A percentile compares a stretch with the other conserved stretches of the same genome.
Conservation (phyloP, 371 early-diverging fungal species). For the Dentiscutata heterogama region DNA sequence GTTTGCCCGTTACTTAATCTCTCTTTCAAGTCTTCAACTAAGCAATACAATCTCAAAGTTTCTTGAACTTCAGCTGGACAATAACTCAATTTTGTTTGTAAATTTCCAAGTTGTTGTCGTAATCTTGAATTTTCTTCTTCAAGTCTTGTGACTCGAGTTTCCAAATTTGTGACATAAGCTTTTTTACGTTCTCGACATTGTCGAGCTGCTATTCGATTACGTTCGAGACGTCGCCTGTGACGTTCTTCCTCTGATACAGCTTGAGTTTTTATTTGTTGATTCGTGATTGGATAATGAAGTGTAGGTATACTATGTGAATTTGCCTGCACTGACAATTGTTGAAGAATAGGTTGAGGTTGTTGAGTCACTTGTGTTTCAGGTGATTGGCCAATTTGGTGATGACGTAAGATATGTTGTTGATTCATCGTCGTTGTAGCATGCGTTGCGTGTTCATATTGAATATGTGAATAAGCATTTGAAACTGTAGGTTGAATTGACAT, state of each 20-base stretch:
- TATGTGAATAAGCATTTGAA: not conserved
- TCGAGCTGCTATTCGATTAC: constrained; percentile 83
- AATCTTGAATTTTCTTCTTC: constrained; percentile 50
- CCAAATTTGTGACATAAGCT: constrained; percentile 76
- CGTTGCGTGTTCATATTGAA: not conserved
- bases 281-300: not conserved
- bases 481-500: not conserved
- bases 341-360: not conserved
- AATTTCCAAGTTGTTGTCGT: constrained; percentile 72
- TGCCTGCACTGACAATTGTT: not conserved
- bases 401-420: not conserved
- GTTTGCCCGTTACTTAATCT: constrained; percentile 56
- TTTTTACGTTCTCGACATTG: constrained; percentile 88
- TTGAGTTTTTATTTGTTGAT: not conserved
- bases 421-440: not conserved
- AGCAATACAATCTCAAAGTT: constrained; percentile 65
- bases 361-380: not conserved
- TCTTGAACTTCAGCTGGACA: constrained; percentile 72
- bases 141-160: constrained; percentile 61
- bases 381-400: not conserved
- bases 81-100: constrained; percentile 70
- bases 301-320: not conserved
- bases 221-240: constrained; percentile 74
- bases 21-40: constrained; percentile 74
- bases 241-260: constrained; percentile 64